Percentiles rank a stretch among this genome's conserved stretches.
phyloP scores from a whole-genome alignment of 768 basidiomycete species.

The Collybia nuda region DNA sequence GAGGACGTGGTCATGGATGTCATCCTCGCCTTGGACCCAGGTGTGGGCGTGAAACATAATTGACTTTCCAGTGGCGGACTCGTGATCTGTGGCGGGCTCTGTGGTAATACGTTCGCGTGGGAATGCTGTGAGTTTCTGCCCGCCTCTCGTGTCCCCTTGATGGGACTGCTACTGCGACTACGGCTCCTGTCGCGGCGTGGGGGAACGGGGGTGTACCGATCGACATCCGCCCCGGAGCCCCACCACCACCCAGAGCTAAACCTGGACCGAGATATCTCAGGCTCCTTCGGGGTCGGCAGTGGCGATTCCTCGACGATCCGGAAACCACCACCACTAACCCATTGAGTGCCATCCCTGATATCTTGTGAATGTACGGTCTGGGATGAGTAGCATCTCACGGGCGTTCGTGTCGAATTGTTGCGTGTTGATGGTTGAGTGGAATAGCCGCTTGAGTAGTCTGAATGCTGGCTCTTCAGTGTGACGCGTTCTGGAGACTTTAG shows the following conservation, averaged over 20 bases:
- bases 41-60: conserved; percentile 50
- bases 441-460: neutral
- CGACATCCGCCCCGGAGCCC: conserved; percentile 18
- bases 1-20: neutral
- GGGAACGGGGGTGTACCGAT: conserved; percentile 41
- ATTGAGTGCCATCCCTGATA: conserved; percentile 18
- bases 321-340: conserved; percentile 37
- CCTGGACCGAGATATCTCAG: conserved; percentile 12
- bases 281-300: conserved; percentile 8
- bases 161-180: conserved; percentile 26
- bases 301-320: conserved; percentile 40
- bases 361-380: conserved; percentile 1
- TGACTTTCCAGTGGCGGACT: conserved; percentile 56
- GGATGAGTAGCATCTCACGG: conserved; percentile 14
- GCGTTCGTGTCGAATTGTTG: conserved; percentile 10
- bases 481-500: conserved; percentile 3
- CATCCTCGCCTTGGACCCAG: conserved; percentile 8
- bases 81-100: conserved; percentile 56
- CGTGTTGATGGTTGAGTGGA: conserved; percentile 6
- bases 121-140: neutral
- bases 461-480: conserved; percentile 4
- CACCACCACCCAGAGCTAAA: conserved; percentile 15
- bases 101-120: conserved; percentile 35
- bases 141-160: conserved; percentile 7
- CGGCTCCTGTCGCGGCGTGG: conserved; percentile 22